A percentile compares a stretch with the other conserved stretches of the same genome.
Evolutionary conservation across 139 green algal species (phyloP).

Genomic region (Chlorella sp.): DNA sequence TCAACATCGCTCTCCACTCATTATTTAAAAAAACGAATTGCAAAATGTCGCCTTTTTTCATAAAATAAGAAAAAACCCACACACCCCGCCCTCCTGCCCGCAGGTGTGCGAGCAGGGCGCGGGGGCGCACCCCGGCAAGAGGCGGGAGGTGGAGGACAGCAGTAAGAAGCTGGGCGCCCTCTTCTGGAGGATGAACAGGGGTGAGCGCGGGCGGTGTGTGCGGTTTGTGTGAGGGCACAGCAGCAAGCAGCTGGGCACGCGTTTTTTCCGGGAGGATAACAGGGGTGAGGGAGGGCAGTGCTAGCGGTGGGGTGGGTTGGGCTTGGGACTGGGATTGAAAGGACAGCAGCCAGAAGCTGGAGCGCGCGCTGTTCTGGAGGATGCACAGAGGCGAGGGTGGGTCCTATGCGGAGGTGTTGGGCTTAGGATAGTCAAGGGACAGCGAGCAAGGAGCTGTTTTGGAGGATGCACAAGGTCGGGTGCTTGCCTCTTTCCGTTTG

Average conservation of each 20-base stretch:
- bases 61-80: no score
- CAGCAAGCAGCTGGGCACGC: conserved; percentile 85
- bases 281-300: no score
- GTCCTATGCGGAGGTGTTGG: no score
- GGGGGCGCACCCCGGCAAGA: conserved; percentile 64
- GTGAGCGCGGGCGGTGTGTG: neutral
- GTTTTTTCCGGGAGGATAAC: no score
- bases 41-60: no score
- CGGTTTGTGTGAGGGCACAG: conserved; percentile 4
- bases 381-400: conserved; percentile 69
- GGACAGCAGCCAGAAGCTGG: conserved; percentile 77
- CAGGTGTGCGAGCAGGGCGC: conserved; percentile 42
- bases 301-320: no score
- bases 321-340: no score
- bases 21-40: no score
- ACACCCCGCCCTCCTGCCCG: neutral
- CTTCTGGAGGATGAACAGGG: conserved; percentile 90
- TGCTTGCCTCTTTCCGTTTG: neutral
- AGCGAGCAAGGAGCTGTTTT: no score
- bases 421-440: no score
- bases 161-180: conserved; percentile 86
- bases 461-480: conserved; percentile 78
- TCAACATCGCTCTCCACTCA: no score
- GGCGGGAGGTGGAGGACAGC: conserved; percentile 97
- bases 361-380: conserved; percentile 89